Evolutionary conservation across 2,329 filamentous ascomycete species (phyloP).

Genomic region (Sclerotinia trifoliorum): DNA sequence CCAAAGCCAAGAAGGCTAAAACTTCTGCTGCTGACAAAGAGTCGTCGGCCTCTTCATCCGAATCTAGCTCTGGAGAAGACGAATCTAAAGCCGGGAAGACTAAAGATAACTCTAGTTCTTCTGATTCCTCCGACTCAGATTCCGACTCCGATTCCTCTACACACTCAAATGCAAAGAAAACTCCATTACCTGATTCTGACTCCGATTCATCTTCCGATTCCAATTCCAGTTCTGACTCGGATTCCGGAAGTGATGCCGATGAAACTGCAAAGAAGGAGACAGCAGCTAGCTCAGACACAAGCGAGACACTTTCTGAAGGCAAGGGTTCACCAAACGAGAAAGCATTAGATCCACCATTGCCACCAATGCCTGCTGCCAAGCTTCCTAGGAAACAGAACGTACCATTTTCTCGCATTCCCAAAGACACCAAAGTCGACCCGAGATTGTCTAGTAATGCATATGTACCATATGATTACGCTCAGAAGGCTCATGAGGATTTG

Average conservation of each 20-base stretch:
- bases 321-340: constrained; percentile 28
- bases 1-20: constrained; percentile 24
- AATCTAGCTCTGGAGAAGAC: constrained; percentile 42
- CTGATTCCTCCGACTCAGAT: constrained; percentile 34
- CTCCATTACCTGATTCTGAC: constrained; percentile 34
- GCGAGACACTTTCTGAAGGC: constrained; percentile 38
- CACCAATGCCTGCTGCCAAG: constrained; percentile 39
- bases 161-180: constrained; percentile 36
- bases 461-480: constrained; percentile 81
- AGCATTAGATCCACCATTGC: constrained; percentile 39
- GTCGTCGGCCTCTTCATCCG: constrained; percentile 31
- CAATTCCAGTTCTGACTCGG: constrained; percentile 35
- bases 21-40: constrained; percentile 15
- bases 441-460: constrained; percentile 78
- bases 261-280: constrained; percentile 47
- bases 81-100: constrained; percentile 51
- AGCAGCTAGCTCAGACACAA: constrained; percentile 35
- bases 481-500: constrained; percentile 82
- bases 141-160: constrained; percentile 40
- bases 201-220: constrained; percentile 42
- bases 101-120: constrained; percentile 39
- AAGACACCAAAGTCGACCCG: constrained; percentile 65
- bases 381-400: constrained; percentile 54
- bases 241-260: constrained; percentile 45
- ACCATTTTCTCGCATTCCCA: constrained; percentile 76